Evolutionary conservation across 768 basidiomycete genomes (phyloP).

Genomic region (Russula griseocarnosa): DNA sequence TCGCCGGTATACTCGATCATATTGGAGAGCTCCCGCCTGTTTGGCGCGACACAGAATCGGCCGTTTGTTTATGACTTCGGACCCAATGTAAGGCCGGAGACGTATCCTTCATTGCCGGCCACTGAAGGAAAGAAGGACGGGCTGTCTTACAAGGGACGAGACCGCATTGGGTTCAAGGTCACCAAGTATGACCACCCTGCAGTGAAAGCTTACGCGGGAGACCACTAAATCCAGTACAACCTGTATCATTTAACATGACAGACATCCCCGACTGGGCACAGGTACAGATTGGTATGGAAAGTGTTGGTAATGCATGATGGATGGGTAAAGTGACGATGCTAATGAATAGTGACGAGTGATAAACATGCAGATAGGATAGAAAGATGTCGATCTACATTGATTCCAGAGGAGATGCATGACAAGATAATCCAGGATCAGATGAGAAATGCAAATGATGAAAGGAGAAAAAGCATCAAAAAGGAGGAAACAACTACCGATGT

Average conservation of each 20-base stretch:
- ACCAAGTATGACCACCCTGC: constrained; percentile 43
- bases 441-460: constrained; percentile 20
- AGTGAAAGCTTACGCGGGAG: neutral
- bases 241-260: constrained; percentile 19
- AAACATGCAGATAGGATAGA: constrained; percentile 27
- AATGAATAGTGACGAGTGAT: constrained; percentile 25
- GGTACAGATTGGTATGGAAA: constrained; percentile 18
- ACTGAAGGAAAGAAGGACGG: constrained; percentile 32
- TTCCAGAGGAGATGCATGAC: constrained; percentile 25
- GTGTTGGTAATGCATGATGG: constrained; percentile 19
- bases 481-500: constrained; percentile 3
- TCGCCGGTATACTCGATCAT: constrained; percentile 75
- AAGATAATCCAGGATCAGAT: constrained; percentile 20
- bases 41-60: constrained; percentile 71
- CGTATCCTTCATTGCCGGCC: constrained; percentile 43
- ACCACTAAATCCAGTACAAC: constrained; percentile 12
- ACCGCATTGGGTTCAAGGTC: constrained; percentile 48
- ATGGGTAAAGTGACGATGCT: constrained; percentile 22
- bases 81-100: constrained; percentile 50
- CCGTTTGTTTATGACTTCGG: constrained; percentile 82
- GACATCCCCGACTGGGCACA: constrained; percentile 14
- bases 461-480: constrained; percentile 4
- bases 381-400: constrained; percentile 25
- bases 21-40: constrained; percentile 74
- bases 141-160: constrained; percentile 37